A percentile compares a stretch with the other conserved stretches of the same genome.
phyloP scores from a whole-genome alignment of 352 stramenopile species.

The Pythium monospermum region DNA sequence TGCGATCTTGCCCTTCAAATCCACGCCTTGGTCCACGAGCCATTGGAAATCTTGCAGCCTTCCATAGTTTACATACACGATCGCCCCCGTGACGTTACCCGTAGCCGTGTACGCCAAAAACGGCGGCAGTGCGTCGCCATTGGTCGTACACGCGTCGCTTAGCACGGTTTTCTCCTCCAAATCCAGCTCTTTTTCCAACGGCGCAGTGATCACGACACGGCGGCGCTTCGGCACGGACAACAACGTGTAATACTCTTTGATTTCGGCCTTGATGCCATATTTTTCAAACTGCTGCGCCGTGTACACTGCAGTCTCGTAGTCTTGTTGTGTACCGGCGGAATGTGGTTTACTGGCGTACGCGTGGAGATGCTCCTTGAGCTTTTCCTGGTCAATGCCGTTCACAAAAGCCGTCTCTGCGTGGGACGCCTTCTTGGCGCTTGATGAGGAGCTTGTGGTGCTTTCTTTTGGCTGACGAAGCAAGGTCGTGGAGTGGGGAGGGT shows the following conservation, averaged over 20 bases:
- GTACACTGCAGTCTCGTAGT: constrained; percentile 54
- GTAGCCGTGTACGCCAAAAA: constrained; percentile 82
- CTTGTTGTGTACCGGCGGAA: constrained; percentile 31
- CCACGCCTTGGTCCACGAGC: constrained; percentile 58
- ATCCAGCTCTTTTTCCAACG: constrained; percentile 33
- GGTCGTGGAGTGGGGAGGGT: background rate
- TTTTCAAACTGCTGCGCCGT: constrained; percentile 24
- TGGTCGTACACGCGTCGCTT: constrained; percentile 59
- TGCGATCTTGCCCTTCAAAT: constrained; percentile 71
- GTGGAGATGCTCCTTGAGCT: constrained; percentile 34
- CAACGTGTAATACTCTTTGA: constrained; percentile 37
- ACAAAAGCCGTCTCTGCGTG: constrained; percentile 25
- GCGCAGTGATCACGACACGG: constrained; percentile 35
- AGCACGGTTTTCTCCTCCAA: constrained; percentile 48
- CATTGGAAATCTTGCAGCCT: constrained; percentile 71
- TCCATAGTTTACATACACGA: constrained; percentile 88
- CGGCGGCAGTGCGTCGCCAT: constrained; percentile 46
- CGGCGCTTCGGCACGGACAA: constrained; percentile 57
- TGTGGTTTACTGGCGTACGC: constrained; percentile 44
- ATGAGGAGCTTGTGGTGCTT: background rate
- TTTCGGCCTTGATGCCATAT: constrained; percentile 35
- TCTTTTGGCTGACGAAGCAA: constrained; percentile 5
- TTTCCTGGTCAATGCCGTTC: constrained; percentile 19
- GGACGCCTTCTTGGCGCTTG: background rate
- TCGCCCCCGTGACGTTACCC: constrained; percentile 53